Percentiles rank a stretch among this genome's conserved stretches.
These are phyloP conservation scores for Stagonosporopsis cucurbitacearum DNA, from an alignment of 2,329 filamentous ascomycete genomes.

Conservation along the genomic window DNA sequence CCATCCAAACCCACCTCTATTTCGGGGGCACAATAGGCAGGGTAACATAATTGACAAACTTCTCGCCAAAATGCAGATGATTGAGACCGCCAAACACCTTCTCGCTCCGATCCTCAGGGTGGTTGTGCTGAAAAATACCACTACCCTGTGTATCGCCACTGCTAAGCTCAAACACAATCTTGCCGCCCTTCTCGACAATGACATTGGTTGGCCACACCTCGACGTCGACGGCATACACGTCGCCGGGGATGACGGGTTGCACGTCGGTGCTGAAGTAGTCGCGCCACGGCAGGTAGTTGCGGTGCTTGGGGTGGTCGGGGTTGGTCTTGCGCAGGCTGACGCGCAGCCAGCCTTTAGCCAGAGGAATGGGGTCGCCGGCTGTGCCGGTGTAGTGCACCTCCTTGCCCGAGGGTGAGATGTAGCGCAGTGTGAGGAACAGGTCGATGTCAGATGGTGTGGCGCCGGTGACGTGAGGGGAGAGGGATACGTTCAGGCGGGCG, in stretches of 20 bases:
- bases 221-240: conserved; percentile 66
- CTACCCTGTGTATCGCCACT: conserved; percentile 64
- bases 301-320: conserved; percentile 58
- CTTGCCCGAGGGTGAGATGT: conserved; percentile 61
- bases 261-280: conserved; percentile 64
- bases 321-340: conserved; percentile 63
- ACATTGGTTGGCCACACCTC: conserved; percentile 72
- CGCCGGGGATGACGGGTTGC: conserved; percentile 58
- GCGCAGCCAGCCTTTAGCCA: conserved; percentile 70
- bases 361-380: conserved; percentile 67
- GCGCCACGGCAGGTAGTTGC: conserved; percentile 62
- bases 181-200: conserved; percentile 59
- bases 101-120: conserved; percentile 55
- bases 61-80: conserved; percentile 60
- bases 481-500: conserved; percentile 69
- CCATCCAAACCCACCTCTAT: conserved; percentile 17
- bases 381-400: conserved; percentile 71
- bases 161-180: conserved; percentile 62
- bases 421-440: conserved; percentile 66
- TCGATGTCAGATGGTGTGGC: conserved; percentile 64
- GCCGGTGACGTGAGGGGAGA: conserved; percentile 49
- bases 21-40: conserved; percentile 60
- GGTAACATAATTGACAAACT: conserved; percentile 59
- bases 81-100: conserved; percentile 58
- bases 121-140: conserved; percentile 63